Percentiles rank a stretch among this genome's conserved stretches.
phyloP scores from a whole-genome alignment of 2,329 filamentous ascomycete genomes.

The Tympanopsis confertula region DNA sequence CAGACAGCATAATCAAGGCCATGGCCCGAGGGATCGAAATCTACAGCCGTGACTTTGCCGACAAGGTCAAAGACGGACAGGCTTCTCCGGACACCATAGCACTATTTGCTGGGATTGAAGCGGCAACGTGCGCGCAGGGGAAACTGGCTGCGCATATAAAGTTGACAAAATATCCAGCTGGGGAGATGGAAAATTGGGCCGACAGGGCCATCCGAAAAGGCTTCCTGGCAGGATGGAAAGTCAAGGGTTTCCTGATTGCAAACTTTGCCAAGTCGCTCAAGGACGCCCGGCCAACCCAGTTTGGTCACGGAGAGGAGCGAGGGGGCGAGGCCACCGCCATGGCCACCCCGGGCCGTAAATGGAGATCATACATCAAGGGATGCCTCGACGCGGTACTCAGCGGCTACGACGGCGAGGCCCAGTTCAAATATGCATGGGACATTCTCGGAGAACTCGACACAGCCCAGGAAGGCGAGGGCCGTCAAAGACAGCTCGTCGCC shows the following conservation, averaged over 20 bases:
- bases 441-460: too few species aligned
- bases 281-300: conserved; percentile 18
- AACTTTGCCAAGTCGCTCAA: conserved; percentile 19
- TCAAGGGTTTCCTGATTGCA: conserved; percentile 28
- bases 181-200: not conserved
- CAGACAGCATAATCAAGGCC: not conserved
- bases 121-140: conserved; percentile 17
- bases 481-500: conserved; percentile 15
- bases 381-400: conserved; percentile 16
- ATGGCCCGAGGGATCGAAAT: too few species aligned
- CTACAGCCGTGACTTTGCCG: too few species aligned
- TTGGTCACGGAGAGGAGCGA: conserved; percentile 10
- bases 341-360: too few species aligned
- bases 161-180: not conserved
- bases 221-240: conserved; percentile 31
- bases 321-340: conserved; percentile 1
- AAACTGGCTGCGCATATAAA: not conserved
- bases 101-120: conserved; percentile 16
- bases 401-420: too few species aligned
- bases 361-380: conserved; percentile 6
- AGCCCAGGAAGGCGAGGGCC: too few species aligned
- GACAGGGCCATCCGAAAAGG: conserved; percentile 16
- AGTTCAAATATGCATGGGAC: too few species aligned
- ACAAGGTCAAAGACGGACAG: too few species aligned
- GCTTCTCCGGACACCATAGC: conserved; percentile 16